Evolutionary conservation across 169 alveolate genomes (phyloP).

Genomic region (Plasmodium falciparum): DNA sequence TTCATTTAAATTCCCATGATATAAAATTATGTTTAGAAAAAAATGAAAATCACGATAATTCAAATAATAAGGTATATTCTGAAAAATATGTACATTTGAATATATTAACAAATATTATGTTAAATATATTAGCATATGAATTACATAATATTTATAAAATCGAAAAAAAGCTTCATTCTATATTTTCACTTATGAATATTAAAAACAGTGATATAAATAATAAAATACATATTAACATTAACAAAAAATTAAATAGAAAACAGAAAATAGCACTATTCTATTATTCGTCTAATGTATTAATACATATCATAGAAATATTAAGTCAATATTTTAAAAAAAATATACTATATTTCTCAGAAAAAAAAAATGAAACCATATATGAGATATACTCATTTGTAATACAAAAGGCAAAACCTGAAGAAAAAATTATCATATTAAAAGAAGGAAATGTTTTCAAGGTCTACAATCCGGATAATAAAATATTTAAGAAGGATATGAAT

Average conservation of each 20-base stretch:
- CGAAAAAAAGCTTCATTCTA: conserved; percentile 10
- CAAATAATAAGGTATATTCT: no score
- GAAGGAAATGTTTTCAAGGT: conserved; percentile 29
- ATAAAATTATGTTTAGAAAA: conserved; percentile 24
- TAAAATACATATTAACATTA: conserved; percentile 14
- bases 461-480: conserved; percentile 3
- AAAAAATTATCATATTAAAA: conserved; percentile 27
- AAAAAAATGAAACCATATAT: conserved; percentile 17
- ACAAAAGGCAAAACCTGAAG: not conserved
- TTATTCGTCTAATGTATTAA: conserved; percentile 48
- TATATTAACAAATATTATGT: conserved; percentile 30
- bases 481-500: conserved; percentile 24
- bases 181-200: conserved; percentile 41
- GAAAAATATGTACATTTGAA: conserved; percentile 22
- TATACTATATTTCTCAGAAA: conserved; percentile 35
- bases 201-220: conserved; percentile 22
- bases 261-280: conserved; percentile 52
- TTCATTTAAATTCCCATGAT: conserved; percentile 34
- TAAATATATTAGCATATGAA: conserved; percentile 67
- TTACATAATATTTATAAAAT: conserved; percentile 33
- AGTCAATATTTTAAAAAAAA: conserved; percentile 55
- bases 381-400: conserved; percentile 35
- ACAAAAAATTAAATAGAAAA: conserved; percentile 27
- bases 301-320: conserved; percentile 49
- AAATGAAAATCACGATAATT: not conserved